phyloP scores from a whole-genome alignment of 139 green algal species.

The Picochlorum sp. region DNA sequence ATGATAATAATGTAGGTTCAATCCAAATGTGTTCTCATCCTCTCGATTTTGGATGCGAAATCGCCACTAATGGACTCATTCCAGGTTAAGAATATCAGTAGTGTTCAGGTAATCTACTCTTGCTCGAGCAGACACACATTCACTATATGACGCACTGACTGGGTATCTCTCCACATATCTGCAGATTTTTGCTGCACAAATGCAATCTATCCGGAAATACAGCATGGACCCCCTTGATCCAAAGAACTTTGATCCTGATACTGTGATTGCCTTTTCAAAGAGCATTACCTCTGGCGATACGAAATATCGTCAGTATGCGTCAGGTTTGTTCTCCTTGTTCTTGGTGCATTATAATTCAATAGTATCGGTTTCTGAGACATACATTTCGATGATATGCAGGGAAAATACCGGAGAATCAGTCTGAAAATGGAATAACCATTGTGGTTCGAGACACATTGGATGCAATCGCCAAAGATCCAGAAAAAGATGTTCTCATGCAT shows the following conservation, averaged over 20 bases:
- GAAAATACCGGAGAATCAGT: constrained; percentile 8
- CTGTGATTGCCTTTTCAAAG: constrained; percentile 39
- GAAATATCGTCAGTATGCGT: constrained; percentile 9
- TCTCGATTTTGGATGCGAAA: not conserved
- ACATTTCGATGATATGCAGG: constrained; percentile 6
- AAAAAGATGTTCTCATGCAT: constrained; percentile 45
- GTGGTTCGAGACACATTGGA: constrained; percentile 23
- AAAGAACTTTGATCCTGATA: not conserved
- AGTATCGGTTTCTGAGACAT: not conserved
- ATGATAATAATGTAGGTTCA: not conserved
- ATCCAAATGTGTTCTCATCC: not conserved
- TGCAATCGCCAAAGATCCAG: constrained; percentile 24
- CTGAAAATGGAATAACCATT: constrained; percentile 25
- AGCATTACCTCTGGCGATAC: constrained; percentile 32
- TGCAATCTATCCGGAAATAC: constrained; percentile 1
- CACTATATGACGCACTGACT: not conserved
- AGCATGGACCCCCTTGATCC: not conserved
- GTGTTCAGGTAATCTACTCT: not conserved
- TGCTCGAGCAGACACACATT: not conserved
- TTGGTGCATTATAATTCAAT: too few species aligned
- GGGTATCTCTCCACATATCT: not conserved
- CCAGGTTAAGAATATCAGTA: not conserved
- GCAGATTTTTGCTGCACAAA: not conserved
- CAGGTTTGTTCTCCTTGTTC: not conserved
- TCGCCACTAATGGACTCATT: not conserved